Percentiles rank a stretch among this genome's conserved stretches.
phyloP scores from a whole-genome alignment of 352 stramenopile species.

The Phytophthora citrophthora region DNA sequence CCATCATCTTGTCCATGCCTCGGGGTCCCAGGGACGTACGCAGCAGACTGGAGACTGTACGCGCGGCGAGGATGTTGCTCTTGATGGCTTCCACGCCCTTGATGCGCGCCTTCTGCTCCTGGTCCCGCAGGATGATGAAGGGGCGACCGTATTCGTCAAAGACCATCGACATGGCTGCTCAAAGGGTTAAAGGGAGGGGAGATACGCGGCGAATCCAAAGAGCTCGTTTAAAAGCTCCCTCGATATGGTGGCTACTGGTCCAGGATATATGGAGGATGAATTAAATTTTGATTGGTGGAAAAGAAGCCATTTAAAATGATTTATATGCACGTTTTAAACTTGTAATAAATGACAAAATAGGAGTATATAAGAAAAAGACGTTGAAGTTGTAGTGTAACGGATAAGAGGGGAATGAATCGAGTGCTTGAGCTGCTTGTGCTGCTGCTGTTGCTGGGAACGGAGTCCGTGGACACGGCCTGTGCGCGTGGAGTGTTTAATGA shows the following conservation, averaged over 20 bases:
- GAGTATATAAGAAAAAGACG: neutral
- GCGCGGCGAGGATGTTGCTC: slow-evolving; percentile 99
- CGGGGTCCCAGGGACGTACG: slow-evolving; percentile 98
- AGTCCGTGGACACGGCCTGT: slow-evolving; percentile 30
- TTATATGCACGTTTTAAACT: neutral
- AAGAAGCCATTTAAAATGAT: neutral
- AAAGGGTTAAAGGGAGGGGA: neutral
- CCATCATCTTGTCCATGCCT: slow-evolving; percentile 99
- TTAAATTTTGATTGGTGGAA: too few relatives aligned
- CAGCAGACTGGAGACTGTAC: slow-evolving; percentile 97
- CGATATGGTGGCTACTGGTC: slow-evolving; percentile 2
- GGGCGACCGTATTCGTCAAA: slow-evolving; percentile 99
- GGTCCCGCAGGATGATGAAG: slow-evolving; percentile 99
- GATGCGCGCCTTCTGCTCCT: slow-evolving; percentile 98
- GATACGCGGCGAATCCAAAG: neutral
- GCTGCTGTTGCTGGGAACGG: slow-evolving; percentile 2
- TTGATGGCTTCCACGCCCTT: slow-evolving; percentile 99
- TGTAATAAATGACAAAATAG: too few relatives aligned
- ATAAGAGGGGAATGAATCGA: neutral
- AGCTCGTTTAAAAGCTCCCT: neutral
- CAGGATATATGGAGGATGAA: too few relatives aligned
- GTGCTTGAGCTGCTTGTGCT: neutral
- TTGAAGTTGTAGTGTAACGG: slow-evolving; percentile 16
- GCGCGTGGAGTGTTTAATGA: slow-evolving; percentile 52
- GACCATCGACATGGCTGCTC: slow-evolving; percentile 88